phyloP scores from a whole-genome alignment of 1,139 yeast species.

The Sugiyamaella japonica region DNA sequence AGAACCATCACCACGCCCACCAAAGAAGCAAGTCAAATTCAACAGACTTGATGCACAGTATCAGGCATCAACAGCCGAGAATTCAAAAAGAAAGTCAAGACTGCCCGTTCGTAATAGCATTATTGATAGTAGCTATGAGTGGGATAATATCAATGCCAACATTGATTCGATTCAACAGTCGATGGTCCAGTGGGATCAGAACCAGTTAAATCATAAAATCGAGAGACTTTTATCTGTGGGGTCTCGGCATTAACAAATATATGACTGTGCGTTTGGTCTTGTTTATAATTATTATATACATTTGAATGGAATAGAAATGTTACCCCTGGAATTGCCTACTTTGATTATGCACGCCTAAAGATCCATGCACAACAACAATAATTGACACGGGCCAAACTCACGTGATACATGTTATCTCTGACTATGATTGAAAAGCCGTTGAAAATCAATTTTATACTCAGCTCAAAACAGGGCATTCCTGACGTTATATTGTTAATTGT shows the following conservation, averaged over 20 bases:
- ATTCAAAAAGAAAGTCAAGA: background rate
- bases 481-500: no score
- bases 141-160: slow-evolving; percentile 30
- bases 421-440: background rate
- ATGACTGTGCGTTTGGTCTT: background rate
- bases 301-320: background rate
- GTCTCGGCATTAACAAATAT: background rate
- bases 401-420: slow-evolving; percentile 33
- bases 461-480: background rate
- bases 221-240: background rate
- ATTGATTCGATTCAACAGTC: slow-evolving; percentile 25
- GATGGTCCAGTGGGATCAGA: slow-evolving; percentile 19
- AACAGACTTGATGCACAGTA: background rate
- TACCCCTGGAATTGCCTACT: background rate
- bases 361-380: slow-evolving; percentile 6
- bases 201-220: slow-evolving; percentile 23
- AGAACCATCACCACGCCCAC: background rate
- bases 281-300: no score
- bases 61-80: background rate
- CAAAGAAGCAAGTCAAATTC: background rate
- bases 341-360: background rate
- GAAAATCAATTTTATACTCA: background rate
- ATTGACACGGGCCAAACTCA: slow-evolving; percentile 10
- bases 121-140: slow-evolving; percentile 23
- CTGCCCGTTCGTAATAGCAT: background rate